Base-by-base conservation (phyloP, 106 monocot species). In the Phalaenopsis aphrodite region DNA sequence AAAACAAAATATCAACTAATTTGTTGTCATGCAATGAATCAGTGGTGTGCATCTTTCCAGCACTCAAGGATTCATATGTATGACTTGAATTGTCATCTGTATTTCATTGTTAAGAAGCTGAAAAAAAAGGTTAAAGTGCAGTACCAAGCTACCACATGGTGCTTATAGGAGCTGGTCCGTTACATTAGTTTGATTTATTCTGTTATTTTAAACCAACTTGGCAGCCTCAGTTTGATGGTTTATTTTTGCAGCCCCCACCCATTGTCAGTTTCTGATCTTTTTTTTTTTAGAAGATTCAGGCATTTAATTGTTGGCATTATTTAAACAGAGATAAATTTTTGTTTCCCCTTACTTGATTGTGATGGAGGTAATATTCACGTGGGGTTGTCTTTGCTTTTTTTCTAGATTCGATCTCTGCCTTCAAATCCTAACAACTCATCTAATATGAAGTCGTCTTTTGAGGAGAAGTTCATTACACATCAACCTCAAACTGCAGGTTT, bases 391-490 rank as follows among this genome's bases (percentile, higher is more conserved):
- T 71, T 19, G 39, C 77, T 49, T 47, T 55, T 45, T 73, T 36
- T 76, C 23, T 86, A 99, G 98, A 92, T 93, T 80, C 89, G 87
- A 39, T 89, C 89, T 75, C 92, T 99, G 80, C 98, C 94, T 77
- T 82, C 92, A 85, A 95, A 85, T 86, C 85, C 93, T 14, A 86
- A 77, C 85, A 80, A 55, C 76, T 81, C 81, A 79, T 57, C 85
- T 15, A 92, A 85, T 77, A 49, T 72, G 23, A 95, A 99, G 82
- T 86, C 75, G 57, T 83, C 82, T 18, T 94, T 99, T 77, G 94
- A 99, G 83, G 92, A 91, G 68, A 99, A 85, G 68, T 95, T 91
- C 73, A 92, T 95, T 69, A 78, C 78, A 37, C 91, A 91, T 57
- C 92, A 89, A 45, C 86, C 90, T 81, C 92, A 91, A 84, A 86